Base-by-base conservation (phyloP, 2,329 filamentous ascomycete genomes). In the Proliferodiscus dingleyae region DNA sequence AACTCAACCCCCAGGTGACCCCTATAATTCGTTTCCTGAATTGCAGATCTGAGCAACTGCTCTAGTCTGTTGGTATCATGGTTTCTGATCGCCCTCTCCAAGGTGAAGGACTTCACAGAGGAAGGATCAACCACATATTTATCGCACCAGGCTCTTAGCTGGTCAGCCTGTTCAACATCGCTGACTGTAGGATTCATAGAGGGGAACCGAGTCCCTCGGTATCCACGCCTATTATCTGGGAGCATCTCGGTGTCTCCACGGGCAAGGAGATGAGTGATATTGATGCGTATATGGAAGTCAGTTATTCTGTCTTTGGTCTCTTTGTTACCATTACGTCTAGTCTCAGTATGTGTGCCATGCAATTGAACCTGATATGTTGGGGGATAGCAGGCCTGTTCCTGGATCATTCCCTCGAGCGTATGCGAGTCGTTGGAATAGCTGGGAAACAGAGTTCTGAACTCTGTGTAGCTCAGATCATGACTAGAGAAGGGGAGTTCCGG, bases 21-120 rank as follows among this genome's bases (percentile, higher is more conserved):
- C 21, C 76, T 75, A 66, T 89, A 90, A 60, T 82, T 80, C 3
- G 83, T 87, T 15, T 71, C 68, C 24, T 75, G 71, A 15, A 88
- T 74, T 2, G 86, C 64, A n/a, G 61, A 66, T 46, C 73, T 69
- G 16, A 89, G 64, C 5, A 75, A 69, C 13, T 66, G 59, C 34
- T 70, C 67, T 16, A 89, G 64, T 36, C 66, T 63, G 1, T 70
- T 68, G 45, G 74, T 70, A 59, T 89, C 77, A 61, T 86, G 77
- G 18, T 84, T 83, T 0, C 70, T 63, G 39, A 88, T 68, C 24
- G 65, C 65, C 7, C 78, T 70, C 51, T 68, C 66, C 16, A 83
- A 64, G 2, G 64, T 59, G 52, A 84, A 79, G 36, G 64, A 70
- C 59, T 83, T 83, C 26, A 87, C 68, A 7, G 68, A 68, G 1